A percentile compares a stretch with the other conserved stretches of the same genome.
phyloP scores from a whole-genome alignment of 352 stramenopile genomes.

The Phytophthora citrophthora region DNA sequence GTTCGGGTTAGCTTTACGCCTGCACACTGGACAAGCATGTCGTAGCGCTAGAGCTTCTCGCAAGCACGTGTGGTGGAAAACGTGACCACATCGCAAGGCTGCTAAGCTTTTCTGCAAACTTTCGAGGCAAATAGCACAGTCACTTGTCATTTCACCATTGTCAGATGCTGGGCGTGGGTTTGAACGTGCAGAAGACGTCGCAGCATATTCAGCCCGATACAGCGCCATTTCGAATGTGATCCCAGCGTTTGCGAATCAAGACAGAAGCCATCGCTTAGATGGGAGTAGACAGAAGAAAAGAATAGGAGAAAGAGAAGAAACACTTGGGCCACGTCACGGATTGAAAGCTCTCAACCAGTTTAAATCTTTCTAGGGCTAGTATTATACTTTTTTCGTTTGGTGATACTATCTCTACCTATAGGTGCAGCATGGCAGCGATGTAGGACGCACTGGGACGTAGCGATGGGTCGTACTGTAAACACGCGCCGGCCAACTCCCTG shows the following conservation, averaged over 20 bases:
- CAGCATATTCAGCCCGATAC: conserved; percentile 1
- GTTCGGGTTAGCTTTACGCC: conserved; percentile 21
- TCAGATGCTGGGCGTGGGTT: background rate
- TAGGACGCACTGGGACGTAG: conserved; percentile 76
- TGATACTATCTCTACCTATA: conserved; percentile 34
- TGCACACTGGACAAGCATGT: conserved; percentile 46
- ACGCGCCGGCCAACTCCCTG: conserved; percentile 62
- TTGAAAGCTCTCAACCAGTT: background rate
- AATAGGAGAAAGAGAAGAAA: background rate
- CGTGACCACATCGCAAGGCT: conserved; percentile 46
- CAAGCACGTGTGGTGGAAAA: conserved; percentile 48
- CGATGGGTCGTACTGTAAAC: conserved; percentile 74
- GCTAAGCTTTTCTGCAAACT: conserved; percentile 35
- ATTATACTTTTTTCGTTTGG: conserved; percentile 34
- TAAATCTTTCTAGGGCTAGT: conserved; percentile 7
- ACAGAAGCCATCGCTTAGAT: conserved; percentile 5
- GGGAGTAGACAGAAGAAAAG: conserved; percentile 23
- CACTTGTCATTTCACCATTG: background rate
- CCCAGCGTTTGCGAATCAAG: background rate
- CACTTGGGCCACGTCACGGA: conserved; percentile 17
- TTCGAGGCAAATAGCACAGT: conserved; percentile 53
- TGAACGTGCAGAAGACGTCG: background rate
- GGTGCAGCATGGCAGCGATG: conserved; percentile 75
- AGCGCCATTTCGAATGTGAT: conserved; percentile 24
- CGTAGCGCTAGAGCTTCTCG: conserved; percentile 20